Evolutionary conservation across 371 early-diverging fungal species (phyloP), one percentile per base, ranked within the genome.

Genomic region (Zychaea mexicana): DNA sequence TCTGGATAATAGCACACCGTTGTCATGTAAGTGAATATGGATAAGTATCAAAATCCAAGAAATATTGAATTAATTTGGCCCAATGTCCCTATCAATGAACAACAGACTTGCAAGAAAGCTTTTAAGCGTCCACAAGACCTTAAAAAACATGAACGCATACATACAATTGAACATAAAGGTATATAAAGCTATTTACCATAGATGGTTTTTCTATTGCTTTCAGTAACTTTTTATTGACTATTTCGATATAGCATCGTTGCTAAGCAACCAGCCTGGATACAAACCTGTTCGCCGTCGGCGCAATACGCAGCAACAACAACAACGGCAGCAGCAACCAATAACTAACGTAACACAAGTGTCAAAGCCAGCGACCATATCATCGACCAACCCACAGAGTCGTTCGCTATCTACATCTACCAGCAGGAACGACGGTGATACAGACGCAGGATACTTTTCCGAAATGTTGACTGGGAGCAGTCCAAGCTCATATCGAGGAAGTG

Each of bases 111-210:
- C 76, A 72, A 78, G 33, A 92, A 95, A 72, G 76, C 92, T 8
- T 97, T 97, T 81, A 97, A 97, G 76, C 84, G 97, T 9, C 94
- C 93, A 4, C 96, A 96, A 83, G 97, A 97, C 69, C 76, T 95
- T 69, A 95, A 93, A 73, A 97, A 97, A 72, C 97, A 97, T 77
- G 92, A 92, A 68, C 89, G 88, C 72, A 90, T 88, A 10, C 96
- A 96, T 70, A 80, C 86, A 15, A 86, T 88, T 36, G 80, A 80
- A 30, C 82, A 82, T 57, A 73, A 82, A 72, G 73, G 70, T 73
- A 68, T 32, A 2, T 0, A 42, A 33, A 27, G 19, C 2, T 46
- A n/a, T 47, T 10, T 19, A 21, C 49, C 33, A 47, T 30, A n/a
- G 22, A n/a, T 49, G 5, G 30, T 54, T 17, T 60, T 42, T 60